A percentile compares a stretch with the other conserved stretches of the same genome.
phyloP scores from a whole-genome alignment of 2,329 filamentous ascomycete species.

The Microdochium bolleyi region DNA sequence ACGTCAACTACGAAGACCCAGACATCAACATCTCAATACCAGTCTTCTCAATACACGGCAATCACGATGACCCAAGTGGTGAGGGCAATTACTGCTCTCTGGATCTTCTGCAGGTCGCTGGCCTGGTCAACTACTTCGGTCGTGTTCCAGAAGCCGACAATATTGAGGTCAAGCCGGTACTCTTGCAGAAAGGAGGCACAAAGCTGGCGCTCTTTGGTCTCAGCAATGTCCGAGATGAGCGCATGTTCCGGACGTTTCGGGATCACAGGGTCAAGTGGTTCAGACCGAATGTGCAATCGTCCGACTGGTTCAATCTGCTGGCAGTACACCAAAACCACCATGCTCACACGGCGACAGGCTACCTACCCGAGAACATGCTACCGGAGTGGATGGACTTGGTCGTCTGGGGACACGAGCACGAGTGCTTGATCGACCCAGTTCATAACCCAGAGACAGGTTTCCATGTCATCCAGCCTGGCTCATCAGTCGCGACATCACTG shows the following conservation, averaged over 20 bases:
- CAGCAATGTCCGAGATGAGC: constrained; percentile 93
- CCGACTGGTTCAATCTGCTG: constrained; percentile 94
- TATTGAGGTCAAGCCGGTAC: constrained; percentile 82
- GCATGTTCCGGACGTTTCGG: constrained; percentile 86
- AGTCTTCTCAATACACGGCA: constrained; percentile 96
- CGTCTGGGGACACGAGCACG: constrained; percentile 96
- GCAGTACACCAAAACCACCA: constrained; percentile 95
- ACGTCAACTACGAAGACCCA: constrained; percentile 96
- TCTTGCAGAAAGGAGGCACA: constrained; percentile 87
- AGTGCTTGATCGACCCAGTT: constrained; percentile 81
- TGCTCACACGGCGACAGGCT: constrained; percentile 85
- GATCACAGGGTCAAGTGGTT: constrained; percentile 94
- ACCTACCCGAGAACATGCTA: constrained; percentile 86
- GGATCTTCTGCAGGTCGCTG: constrained; percentile 84
- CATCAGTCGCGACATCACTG: constrained; percentile 88
- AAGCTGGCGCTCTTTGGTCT: constrained; percentile 91
- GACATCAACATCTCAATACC: constrained; percentile 97
- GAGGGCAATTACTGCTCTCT: constrained; percentile 88
- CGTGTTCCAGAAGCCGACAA: constrained; percentile 88
- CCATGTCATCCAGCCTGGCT: constrained; percentile 94
- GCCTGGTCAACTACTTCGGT: constrained; percentile 92
- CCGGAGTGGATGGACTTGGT: constrained; percentile 88
- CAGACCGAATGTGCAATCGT: constrained; percentile 67
- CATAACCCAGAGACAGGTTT: constrained; percentile 85
- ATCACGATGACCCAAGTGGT: constrained; percentile 96